Evolutionary conservation across 1,284 basidiomycete genomes (phyloP), one percentile per base, ranked within the genome.

Genomic region (Apiotrichum gamsii): DNA sequence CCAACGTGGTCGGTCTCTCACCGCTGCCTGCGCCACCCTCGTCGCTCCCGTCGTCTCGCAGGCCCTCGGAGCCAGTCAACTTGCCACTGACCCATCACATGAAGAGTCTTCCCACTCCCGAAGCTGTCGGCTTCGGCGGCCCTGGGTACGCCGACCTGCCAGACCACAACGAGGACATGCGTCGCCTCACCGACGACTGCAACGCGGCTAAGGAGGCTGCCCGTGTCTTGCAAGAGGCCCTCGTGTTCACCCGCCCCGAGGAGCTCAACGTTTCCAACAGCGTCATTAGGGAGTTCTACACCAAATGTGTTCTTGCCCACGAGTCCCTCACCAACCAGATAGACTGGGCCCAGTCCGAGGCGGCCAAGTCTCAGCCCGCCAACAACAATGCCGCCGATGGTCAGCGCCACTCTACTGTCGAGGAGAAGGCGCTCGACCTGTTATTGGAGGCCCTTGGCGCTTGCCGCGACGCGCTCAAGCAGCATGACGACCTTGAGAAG

Each of bases 301-400:
- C 53, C 4, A 67, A 69, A 39, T 68, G 68, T 45, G 62, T 74
- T 52, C 50, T 59, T 3, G 67, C 66, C 23, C 69, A 72, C 42
- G 67, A 72, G 29, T 62, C 67, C 13, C 57, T 76, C 33, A 65
- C 65, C 1, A 62, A 64, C 29, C 73, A 75, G 49, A 69, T 76
- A 59, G 67, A 65, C 20, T 76, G 74, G 74, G 74, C 73, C 1
- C 66, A 71, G 44, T 67, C 72, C 0, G 70, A 74, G 51, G 74
- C 74, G 3, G 55, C 47, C 47, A 67, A 57, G 37, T 67, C 65
- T 19, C 59, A 61, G 16, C 42, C 28, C 20, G 28, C 23, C 4
- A 10, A 25, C 21, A 19, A 42, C 30, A 4, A 16, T 15, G 3
- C 16, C 14, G 23, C 20, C 5, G 40, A 42, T 6, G 40, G 31